A percentile compares a stretch with the other conserved stretches of the same genome.
These are phyloP conservation scores for Neoconidiobolus thromboides DNA, from an alignment of 371 early-diverging fungal genomes.

Conservation along the genomic window DNA sequence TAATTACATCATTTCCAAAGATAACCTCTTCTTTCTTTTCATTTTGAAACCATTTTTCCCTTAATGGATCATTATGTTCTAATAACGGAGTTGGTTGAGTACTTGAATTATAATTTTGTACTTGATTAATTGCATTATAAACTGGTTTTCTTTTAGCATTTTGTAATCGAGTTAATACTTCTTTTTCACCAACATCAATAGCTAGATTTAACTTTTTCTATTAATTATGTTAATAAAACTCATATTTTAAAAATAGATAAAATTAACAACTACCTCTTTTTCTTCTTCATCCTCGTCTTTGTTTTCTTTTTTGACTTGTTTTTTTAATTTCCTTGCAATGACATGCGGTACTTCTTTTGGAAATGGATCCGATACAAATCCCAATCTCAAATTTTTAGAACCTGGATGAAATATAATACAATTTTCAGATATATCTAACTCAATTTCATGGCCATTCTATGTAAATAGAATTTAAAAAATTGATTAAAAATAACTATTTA, in stretches of 20 bases:
- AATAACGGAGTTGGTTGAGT: conserved; percentile 43
- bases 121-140: conserved; percentile 49
- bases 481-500: neutral
- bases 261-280: neutral
- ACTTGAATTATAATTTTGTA: conserved; percentile 46
- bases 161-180: neutral
- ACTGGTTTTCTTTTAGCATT: conserved; percentile 13
- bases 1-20: no score
- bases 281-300: neutral
- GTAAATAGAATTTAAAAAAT: neutral
- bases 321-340: conserved; percentile 37
- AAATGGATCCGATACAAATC: conserved; percentile 60
- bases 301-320: neutral
- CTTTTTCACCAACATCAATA: neutral
- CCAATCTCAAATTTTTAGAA: conserved; percentile 57
- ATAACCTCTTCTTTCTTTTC: no score
- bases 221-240: neutral
- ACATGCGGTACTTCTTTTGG: conserved; percentile 60
- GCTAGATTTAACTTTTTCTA: conserved; percentile 8
- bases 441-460: conserved; percentile 2
- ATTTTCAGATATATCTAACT: neutral
- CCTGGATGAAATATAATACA: conserved; percentile 69
- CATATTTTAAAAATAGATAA: neutral
- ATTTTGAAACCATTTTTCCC: conserved; percentile 33
- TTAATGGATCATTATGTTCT: conserved; percentile 79